Evolutionary conservation across 148 eudicot species (phyloP).

Genomic region (Talinum fruticosum): DNA sequence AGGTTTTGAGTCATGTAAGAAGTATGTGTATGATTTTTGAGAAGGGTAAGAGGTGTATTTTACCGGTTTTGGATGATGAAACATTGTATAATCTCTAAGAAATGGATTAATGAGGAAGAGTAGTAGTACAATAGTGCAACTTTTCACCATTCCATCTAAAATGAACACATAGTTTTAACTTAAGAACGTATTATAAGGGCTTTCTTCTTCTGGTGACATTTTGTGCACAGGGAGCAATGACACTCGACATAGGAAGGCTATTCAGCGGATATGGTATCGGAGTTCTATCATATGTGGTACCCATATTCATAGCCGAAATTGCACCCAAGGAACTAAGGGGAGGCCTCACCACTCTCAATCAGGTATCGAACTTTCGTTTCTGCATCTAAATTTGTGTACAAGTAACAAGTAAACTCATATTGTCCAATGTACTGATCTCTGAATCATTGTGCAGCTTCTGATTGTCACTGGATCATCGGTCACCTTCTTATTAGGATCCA

Average conservation of each 20-base stretch:
- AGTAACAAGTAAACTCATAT: not conserved
- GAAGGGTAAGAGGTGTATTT: too few species aligned
- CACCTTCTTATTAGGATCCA: slow-evolving; percentile 52
- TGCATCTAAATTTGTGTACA: not conserved
- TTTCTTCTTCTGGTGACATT: not conserved
- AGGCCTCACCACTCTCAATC: slow-evolving; percentile 73
- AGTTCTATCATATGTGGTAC: slow-evolving; percentile 77
- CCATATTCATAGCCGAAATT: slow-evolving; percentile 75
- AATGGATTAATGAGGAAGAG: too few species aligned
- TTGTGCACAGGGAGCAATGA: slow-evolving; percentile 48
- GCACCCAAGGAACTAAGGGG: slow-evolving; percentile 80
- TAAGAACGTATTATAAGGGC: not conserved
- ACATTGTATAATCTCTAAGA: too few species aligned
- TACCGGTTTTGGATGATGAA: too few species aligned
- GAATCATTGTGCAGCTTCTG: slow-evolving; percentile 56
- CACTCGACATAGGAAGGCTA: slow-evolving; percentile 72
- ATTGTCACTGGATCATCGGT: slow-evolving; percentile 65
- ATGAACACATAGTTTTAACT: not conserved
- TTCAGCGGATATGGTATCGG: slow-evolving; percentile 82
- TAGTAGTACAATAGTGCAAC: too few species aligned
- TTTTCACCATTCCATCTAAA: too few species aligned
- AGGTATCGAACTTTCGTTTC: slow-evolving; percentile 37
- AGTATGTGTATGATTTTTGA: too few species aligned
- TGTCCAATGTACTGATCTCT: not conserved
- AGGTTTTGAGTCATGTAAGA: too few species aligned